phyloP scores from a whole-genome alignment of 169 alveolate genomes.

The Cryptosporidium muris region DNA sequence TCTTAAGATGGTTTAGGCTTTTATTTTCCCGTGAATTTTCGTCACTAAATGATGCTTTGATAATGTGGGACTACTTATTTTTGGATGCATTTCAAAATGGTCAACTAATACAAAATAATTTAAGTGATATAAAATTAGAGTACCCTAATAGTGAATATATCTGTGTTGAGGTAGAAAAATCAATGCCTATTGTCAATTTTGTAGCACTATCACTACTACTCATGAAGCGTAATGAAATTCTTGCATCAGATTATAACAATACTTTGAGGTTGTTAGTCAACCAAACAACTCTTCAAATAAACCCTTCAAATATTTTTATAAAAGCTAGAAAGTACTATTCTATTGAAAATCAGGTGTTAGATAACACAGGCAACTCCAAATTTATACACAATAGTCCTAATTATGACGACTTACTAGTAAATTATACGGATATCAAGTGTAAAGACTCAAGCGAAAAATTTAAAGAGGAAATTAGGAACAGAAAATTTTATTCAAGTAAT shows the following conservation, averaged over 20 bases:
- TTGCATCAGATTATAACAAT: slow-evolving; percentile 28
- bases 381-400: too few species aligned
- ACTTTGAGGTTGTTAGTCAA: slow-evolving; percentile 35
- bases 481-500: too few species aligned
- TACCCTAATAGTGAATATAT: neutral
- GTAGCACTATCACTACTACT: slow-evolving; percentile 33
- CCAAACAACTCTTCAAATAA: slow-evolving; percentile 26
- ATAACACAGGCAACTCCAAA: too few species aligned
- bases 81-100: slow-evolving; percentile 45
- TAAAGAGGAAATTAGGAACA: too few species aligned
- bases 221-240: neutral
- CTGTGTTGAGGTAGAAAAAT: slow-evolving; percentile 24
- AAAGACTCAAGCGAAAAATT: too few species aligned
- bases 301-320: slow-evolving; percentile 12
- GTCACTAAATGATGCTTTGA: slow-evolving; percentile 23
- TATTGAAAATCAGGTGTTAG: neutral
- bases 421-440: too few species aligned
- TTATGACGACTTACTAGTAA: too few species aligned
- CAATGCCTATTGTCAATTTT: slow-evolving; percentile 45
- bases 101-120: neutral
- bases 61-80: slow-evolving; percentile 56
- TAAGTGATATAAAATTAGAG: too few species aligned
- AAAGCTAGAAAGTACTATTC: slow-evolving; percentile 23
- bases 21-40: slow-evolving; percentile 81
- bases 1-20: slow-evolving; percentile 82